Conservation (phyloP, 345 rosid species). For the Linum usitatissimum region DNA sequence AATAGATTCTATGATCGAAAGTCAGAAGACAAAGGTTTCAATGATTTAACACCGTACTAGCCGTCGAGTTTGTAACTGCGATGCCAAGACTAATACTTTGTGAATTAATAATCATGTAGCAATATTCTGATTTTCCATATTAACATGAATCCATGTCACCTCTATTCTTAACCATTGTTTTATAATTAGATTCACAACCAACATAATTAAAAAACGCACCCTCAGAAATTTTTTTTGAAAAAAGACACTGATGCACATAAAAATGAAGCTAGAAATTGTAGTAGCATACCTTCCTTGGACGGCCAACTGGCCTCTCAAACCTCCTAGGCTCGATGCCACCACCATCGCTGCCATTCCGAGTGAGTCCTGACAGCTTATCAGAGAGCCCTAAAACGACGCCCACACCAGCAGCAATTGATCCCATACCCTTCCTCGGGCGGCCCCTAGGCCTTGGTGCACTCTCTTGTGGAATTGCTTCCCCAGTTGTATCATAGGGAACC, state of each 20-base stretch:
- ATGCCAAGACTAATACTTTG: too few relatives aligned
- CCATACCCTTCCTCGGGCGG: conserved; percentile 37
- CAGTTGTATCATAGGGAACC: conserved; percentile 15
- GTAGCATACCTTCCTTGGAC: conserved; percentile 56
- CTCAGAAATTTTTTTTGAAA: too few relatives aligned
- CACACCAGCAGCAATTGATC: conserved; percentile 3
- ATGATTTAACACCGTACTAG: too few relatives aligned
- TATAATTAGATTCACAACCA: background rate
- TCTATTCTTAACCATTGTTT: too few relatives aligned
- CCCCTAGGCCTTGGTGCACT: conserved; percentile 33
- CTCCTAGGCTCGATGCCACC: conserved; percentile 21
- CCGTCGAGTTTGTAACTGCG: too few relatives aligned
- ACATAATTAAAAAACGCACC: background rate
- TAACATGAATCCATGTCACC: too few relatives aligned
- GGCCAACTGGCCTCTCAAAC: conserved; percentile 42
- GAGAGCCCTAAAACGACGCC: conserved; percentile 12
- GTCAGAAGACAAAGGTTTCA: too few relatives aligned
- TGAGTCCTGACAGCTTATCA: conserved; percentile 28
- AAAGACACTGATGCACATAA: background rate
- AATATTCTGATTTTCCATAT: too few relatives aligned
- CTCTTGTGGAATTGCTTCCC: background rate
- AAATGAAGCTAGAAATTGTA: background rate
- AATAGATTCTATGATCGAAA: too few relatives aligned
- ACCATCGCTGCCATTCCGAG: background rate
- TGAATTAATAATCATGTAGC: too few relatives aligned